Conservation (phyloP, 2,329 filamentous ascomycete species). For the Hysterium pulicare region DNA sequence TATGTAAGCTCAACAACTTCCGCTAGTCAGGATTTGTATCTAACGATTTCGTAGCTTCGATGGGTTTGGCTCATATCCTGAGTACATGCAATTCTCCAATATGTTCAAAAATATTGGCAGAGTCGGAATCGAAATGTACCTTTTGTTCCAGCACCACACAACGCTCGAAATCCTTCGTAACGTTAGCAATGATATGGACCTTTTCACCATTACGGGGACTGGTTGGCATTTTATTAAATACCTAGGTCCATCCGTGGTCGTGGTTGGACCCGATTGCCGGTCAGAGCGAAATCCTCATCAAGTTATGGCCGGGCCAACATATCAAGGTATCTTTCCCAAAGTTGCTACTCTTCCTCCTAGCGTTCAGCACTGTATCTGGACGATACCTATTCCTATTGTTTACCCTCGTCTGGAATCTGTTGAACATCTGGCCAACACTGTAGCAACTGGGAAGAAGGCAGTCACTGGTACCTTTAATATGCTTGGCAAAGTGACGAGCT, state of each 20-base stretch:
- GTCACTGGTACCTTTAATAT: conserved; percentile 97
- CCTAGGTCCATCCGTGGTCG: conserved; percentile 83
- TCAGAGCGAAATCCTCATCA: conserved; percentile 87
- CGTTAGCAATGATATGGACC: conserved; percentile 79
- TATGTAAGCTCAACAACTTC: conserved; percentile 67
- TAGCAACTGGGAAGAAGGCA: conserved; percentile 92
- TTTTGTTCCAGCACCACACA: conserved; percentile 97
- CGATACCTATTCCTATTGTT: conserved; percentile 84
- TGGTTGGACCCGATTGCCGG: conserved; percentile 85
- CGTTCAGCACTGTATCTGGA: conserved; percentile 96
- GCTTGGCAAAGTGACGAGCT: conserved; percentile 90
- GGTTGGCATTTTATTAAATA: conserved; percentile 99
- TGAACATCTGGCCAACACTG: conserved; percentile 84
- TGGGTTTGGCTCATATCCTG: conserved; percentile 93
- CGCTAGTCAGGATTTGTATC: background rate
- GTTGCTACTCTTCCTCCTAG: conserved; percentile 84
- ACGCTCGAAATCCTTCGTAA: conserved; percentile 90
- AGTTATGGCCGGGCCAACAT: conserved; percentile 93
- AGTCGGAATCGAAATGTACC: conserved; percentile 94
- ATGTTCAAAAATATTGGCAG: conserved; percentile 98
- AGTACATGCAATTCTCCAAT: conserved; percentile 96
- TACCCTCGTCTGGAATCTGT: conserved; percentile 91
- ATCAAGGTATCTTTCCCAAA: conserved; percentile 96
- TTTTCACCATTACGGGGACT: conserved; percentile 95
- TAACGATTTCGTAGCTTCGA: conserved; percentile 67